Evolutionary conservation across 768 basidiomycete genomes (phyloP), one percentile per base, ranked within the genome.

Genomic region (Boletus bicolor): DNA sequence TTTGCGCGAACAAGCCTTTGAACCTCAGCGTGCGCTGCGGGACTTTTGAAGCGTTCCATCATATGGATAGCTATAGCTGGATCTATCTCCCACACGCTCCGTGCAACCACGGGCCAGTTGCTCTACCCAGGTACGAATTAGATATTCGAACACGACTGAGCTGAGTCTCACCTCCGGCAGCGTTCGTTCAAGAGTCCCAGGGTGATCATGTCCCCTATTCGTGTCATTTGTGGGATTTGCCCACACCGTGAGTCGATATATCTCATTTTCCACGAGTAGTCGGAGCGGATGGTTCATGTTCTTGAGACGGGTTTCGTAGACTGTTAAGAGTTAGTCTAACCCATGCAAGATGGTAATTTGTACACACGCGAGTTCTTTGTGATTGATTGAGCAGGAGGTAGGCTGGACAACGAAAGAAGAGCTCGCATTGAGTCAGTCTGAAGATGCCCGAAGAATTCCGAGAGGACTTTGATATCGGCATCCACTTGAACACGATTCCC

Each of bases 401-500:
- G 66, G 62, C 89, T 90, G 5, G 87, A 85, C 41, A 87, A 78
- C 5, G 78, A 71, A 49, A 75, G 66, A 28, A 77, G 73, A 32
- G 83, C 84, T 50, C 87, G 80, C 39, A 90, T 77, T 0, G 79
- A 72, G 69, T 98, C 96, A 0, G 80, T 78, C 63, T 89, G 86
- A 32, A 98, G 73, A 61, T 87, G 86, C 0, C 82, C 81, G 28
- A 91, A 68, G 65, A 99, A 91, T 64, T 98, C 93, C 17, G 85
- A 84, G 7, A 98, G 73, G 1, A 96, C 78, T 69, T 88, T 92
- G 64, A 94, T 82, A 67, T 98, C 96, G 1, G 90, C 85, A 59
- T 89, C 86, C 19, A 98, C 77, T 72, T 98, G 94, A 6, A 93
- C 84, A 3, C 93, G 86, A 70, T 92, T 92, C 26, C 91, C 89